phyloP scores from a whole-genome alignment of 2,329 filamentous ascomycete genomes.

The Colletotrichum chrysophilum region DNA sequence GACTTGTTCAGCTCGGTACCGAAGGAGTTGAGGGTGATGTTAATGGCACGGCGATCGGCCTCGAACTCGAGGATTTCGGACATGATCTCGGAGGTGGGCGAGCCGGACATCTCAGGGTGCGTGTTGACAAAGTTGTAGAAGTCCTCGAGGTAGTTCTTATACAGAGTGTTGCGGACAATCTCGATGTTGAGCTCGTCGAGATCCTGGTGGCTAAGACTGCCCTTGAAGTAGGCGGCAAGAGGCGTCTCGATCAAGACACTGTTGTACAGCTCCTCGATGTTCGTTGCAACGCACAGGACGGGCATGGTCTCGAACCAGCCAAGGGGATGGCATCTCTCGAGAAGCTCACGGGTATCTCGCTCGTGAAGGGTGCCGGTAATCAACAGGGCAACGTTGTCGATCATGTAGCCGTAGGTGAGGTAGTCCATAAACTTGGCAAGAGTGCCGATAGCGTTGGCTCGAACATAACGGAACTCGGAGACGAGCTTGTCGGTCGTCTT shows the following conservation, averaged over 20 bases:
- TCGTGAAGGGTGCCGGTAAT: conserved; percentile 98
- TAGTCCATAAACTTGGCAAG: conserved; percentile 97
- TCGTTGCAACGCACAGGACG: conserved; percentile 95
- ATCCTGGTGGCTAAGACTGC: conserved; percentile 93
- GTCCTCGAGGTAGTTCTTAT: conserved; percentile 99
- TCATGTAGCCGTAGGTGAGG: conserved; percentile 99
- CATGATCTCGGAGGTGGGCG: conserved; percentile 94
- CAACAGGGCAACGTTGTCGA: conserved; percentile 96
- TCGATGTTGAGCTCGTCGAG: conserved; percentile 99
- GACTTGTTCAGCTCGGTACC: conserved; percentile 94
- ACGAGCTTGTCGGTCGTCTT: conserved; percentile 99
- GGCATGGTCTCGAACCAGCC: conserved; percentile 99
- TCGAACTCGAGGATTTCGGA: conserved; percentile 95
- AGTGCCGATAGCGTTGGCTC: conserved; percentile 90
- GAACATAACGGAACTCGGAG: conserved; percentile 94
- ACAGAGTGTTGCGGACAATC: conserved; percentile 96
- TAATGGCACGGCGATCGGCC: conserved; percentile 94
- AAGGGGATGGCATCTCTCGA: conserved; percentile 94
- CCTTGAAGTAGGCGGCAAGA: conserved; percentile 96
- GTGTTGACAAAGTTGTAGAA: conserved; percentile 95
- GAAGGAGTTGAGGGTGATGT: conserved; percentile 98
- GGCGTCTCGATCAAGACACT: conserved; percentile 97
- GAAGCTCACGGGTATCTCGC: conserved; percentile 91
- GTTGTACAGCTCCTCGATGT: conserved; percentile 99
- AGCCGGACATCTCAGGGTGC: conserved; percentile 83